Evolutionary conservation across 352 stramenopile genomes (phyloP), one percentile per base, ranked within the genome.

Genomic region (Pythium aquatile): DNA sequence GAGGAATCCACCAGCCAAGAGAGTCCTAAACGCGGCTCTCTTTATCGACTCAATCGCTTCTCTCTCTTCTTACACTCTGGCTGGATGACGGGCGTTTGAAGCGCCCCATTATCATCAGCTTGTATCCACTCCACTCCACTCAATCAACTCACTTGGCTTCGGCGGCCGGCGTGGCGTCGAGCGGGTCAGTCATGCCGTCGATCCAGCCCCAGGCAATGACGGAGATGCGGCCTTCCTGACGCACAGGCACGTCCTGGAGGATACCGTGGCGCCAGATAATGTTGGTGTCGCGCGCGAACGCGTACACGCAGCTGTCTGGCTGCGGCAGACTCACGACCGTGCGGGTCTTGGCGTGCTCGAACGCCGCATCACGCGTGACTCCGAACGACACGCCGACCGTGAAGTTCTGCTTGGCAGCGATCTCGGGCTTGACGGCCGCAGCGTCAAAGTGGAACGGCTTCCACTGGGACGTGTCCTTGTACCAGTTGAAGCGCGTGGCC

Each of bases 401-500:
- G 62, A 98, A 98, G 68, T 98, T 98, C 72, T 98, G 93, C 61
- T 89, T 96, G 24, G 76, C 84, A 1, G 93, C 94, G 63, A 97
- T 85, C 65, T 94, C 75, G 0, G 88, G 88, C 79, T 98, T 98
- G 58, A 97, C 96, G n/a, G 93, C 94, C 2, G 92, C 90, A 11
- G 84, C 90, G 68, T 98, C 92, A 66, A 97, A 96, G 76, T 98
- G 90, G 74, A 97, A 97, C 30, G 90, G 90, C 68, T 98, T 98
- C 92, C 94, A 98, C 78, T 98, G 87, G 4, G 77, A 89, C 54
- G 80, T 90, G 78, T 98, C 91, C 57, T 90, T 84, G 79, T 98
- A 98, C 93, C 93, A 98, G 76, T 98, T 98, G 67, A 98, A 98
- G 47, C 94, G 84, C 56, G 90, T 97, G n/a, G 92, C 90, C 58